Conservation (phyloP, 148 eudicot genomes). For the Hydrangea macrophylla region DNA sequence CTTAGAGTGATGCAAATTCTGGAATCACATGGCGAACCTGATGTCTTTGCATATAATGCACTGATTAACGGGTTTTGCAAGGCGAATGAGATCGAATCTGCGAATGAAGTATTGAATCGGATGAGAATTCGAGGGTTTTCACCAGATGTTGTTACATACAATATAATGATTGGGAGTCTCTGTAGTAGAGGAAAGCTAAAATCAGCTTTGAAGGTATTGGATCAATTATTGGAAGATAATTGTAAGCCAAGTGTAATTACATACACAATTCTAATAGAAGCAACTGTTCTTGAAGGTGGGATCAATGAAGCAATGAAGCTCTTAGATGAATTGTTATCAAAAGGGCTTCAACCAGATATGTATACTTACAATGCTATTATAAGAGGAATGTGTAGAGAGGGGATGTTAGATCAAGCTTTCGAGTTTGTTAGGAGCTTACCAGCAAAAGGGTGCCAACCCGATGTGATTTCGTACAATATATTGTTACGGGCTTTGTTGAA, state of each 20-base stretch:
- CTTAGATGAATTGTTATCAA: slow-evolving; percentile 47
- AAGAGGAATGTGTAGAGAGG: slow-evolving; percentile 65
- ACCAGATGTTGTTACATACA: slow-evolving; percentile 67
- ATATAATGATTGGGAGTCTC: slow-evolving; percentile 72
- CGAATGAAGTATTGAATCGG: slow-evolving; percentile 42
- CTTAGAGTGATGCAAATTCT: slow-evolving; percentile 50
- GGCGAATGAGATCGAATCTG: slow-evolving; percentile 45
- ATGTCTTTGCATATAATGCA: slow-evolving; percentile 64
- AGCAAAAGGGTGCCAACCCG: slow-evolving; percentile 44
- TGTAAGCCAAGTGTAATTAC: slow-evolving; percentile 57
- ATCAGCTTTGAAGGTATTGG: slow-evolving; percentile 47
- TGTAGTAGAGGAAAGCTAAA: slow-evolving; percentile 64
- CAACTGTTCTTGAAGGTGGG: slow-evolving; percentile 50
- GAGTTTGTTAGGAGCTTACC: slow-evolving; percentile 43
- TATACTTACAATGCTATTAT: slow-evolving; percentile 53
- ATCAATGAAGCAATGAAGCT: slow-evolving; percentile 52
- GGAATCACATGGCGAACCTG: slow-evolving; percentile 54
- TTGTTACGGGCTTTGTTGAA: slow-evolving; percentile 47
- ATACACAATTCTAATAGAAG: slow-evolving; percentile 68
- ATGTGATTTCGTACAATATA: slow-evolving; percentile 56
- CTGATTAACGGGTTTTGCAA: slow-evolving; percentile 69
- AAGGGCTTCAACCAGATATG: slow-evolving; percentile 64
- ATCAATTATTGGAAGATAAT: slow-evolving; percentile 48
- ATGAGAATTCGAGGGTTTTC: slow-evolving; percentile 52
- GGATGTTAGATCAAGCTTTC: slow-evolving; percentile 42